phyloP scores from a whole-genome alignment of 345 rosid genomes.

The Citrus hindsii region DNA sequence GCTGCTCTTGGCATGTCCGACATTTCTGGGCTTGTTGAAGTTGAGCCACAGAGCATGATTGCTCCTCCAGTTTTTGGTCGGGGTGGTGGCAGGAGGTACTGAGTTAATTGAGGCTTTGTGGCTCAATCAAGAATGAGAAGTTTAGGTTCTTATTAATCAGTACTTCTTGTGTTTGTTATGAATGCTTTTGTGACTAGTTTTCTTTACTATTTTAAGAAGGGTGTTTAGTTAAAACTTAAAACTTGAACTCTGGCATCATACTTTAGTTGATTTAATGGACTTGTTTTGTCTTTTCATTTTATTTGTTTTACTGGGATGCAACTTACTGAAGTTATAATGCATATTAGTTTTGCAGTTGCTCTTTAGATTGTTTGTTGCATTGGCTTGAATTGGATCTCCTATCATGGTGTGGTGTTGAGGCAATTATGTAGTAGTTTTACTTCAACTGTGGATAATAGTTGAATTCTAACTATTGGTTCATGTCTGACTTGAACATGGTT shows the following conservation, averaged over 20 bases:
- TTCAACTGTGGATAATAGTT: background rate
- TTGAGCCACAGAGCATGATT: constrained; percentile 42
- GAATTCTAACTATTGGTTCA: background rate
- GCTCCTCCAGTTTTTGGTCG: constrained; percentile 35
- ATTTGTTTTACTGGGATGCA: background rate
- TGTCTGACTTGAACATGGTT: background rate
- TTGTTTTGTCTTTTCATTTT: background rate
- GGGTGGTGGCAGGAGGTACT: constrained; percentile 30
- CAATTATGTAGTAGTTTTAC: background rate
- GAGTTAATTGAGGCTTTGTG: background rate
- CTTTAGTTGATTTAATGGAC: background rate
- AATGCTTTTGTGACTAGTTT: constrained; percentile 5
- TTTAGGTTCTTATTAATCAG: background rate
- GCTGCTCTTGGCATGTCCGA: constrained; percentile 76
- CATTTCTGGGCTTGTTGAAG: constrained; percentile 48
- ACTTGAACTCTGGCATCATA: background rate
- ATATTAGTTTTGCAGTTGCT: background rate
- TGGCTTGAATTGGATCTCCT: background rate
- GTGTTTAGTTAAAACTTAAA: background rate
- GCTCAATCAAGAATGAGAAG: constrained; percentile 1
- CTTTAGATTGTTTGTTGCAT: background rate
- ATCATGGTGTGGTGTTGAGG: background rate
- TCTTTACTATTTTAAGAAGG: background rate
- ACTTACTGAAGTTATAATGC: background rate
- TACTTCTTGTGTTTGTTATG: background rate